Percentiles rank a stretch among this genome's conserved stretches.
phyloP scores from a whole-genome alignment of 2,329 filamentous ascomycete species.

The Penicillium palitans region DNA sequence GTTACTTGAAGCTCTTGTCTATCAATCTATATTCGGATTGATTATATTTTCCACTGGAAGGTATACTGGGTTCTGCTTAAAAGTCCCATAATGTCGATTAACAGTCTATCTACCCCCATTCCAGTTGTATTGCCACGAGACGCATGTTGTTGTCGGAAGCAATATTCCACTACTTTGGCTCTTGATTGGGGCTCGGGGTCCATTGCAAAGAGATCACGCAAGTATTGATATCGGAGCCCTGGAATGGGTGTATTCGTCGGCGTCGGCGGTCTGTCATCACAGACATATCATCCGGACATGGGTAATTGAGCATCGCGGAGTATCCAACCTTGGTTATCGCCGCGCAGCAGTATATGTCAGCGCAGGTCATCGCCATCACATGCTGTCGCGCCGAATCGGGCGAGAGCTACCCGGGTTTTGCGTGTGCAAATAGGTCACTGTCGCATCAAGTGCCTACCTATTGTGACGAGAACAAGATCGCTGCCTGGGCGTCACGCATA shows the following conservation, averaged over 20 bases:
- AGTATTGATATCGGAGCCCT: no score
- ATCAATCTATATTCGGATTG: no score
- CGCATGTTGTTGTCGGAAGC: no score
- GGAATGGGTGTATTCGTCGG: no score
- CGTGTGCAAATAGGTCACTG: neutral
- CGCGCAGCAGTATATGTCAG: neutral
- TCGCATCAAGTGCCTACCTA: neutral
- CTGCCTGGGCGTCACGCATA: neutral
- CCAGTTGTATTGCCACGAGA: neutral
- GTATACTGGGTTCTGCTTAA: neutral
- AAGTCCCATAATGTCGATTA: neutral
- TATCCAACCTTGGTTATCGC: neutral
- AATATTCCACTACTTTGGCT: neutral
- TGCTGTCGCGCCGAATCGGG: neutral
- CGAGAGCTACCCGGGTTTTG: neutral
- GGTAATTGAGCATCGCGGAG: neutral
- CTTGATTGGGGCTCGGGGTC: neutral
- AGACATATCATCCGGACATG: no score
- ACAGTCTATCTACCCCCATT: neutral
- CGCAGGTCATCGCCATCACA: neutral
- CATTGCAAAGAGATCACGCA: no score
- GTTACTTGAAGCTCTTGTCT: neutral
- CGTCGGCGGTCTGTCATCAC: no score
- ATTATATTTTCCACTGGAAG: neutral
- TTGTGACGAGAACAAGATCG: neutral